phyloP scores from a whole-genome alignment of 805 yeast genomes.

The Candida maesae region DNA sequence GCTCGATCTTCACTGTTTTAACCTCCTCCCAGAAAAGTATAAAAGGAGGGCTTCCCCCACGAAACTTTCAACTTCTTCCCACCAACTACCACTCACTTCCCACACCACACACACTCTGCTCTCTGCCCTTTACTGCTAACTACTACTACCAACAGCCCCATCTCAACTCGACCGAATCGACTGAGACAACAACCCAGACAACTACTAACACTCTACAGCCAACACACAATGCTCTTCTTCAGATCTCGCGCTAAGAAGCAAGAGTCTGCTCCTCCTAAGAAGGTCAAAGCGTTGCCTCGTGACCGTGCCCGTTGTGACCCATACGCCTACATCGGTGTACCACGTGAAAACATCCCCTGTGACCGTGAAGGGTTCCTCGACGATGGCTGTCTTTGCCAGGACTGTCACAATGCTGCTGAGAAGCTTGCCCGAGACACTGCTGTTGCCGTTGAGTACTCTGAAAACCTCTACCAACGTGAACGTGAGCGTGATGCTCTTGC shows the following conservation, averaged over 20 bases:
- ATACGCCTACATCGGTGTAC: not conserved
- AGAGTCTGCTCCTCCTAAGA: too few species aligned
- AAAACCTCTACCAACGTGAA: not conserved
- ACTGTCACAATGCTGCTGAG: not conserved
- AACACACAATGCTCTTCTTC: not conserved
- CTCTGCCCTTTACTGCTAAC: too few species aligned
- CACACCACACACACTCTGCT: too few species aligned
- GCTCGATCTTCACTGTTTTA: too few species aligned
- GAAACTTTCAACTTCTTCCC: too few species aligned
- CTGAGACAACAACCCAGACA: too few species aligned
- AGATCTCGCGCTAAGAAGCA: not conserved
- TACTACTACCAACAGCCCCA: too few species aligned
- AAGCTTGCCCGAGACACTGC: not conserved
- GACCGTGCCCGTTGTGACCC: not conserved
- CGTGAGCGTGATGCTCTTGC: not conserved
- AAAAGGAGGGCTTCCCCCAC: too few species aligned
- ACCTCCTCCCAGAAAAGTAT: too few species aligned
- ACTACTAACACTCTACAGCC: too few species aligned
- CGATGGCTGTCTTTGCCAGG: not conserved
- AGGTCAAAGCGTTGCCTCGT: not conserved
- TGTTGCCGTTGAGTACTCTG: not conserved
- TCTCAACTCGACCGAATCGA: too few species aligned
- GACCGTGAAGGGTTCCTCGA: not conserved
- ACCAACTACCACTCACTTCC: too few species aligned
- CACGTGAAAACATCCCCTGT: not conserved